Base-by-base conservation (phyloP, 768 basidiomycete species). In the Paxillus rubicundulus region DNA sequence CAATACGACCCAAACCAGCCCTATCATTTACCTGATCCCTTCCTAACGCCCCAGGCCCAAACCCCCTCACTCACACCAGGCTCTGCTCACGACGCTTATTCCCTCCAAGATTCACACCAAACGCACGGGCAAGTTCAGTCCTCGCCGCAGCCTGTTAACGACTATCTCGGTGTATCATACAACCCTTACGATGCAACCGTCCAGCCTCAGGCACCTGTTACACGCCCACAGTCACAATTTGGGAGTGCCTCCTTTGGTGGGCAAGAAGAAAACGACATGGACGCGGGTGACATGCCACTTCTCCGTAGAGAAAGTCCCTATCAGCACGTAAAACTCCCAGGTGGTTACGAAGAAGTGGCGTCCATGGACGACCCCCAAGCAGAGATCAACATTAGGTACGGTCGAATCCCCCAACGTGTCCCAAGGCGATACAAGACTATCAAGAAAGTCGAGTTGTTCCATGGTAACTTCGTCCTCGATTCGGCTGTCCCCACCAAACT, bases 381-480 rank as follows among this genome's bases (percentile, higher is more conserved):
- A n/a, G 77, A 77, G 43, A 79, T 63, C 61, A 86, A 88, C 55
- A 89, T 90, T 52, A 78, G 92, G 17, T 98, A 96, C 65, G 95
- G 96, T 0, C 75, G 86, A 10, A 93, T 97, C 52, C 95, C 96
- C 0, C 91, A 94, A 64, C 79, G 94, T 20, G 89, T 97, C 1
- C 87, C 92, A 0, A 74, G 96, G 44, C 74, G 95, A 47, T 85
- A 93, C 76, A 96, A 95, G 77, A 98, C 95, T 0, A 84, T 93
- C 67, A 98, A 97, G 75, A 85, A 84, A 65, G 89, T 96, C 59
- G 89, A 89, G 81, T 77, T 98, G 13, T 93, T 91, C 71, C 88
- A 92, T 55, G 96, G 96, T 7, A 97, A 98, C 70, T 86, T 97
- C 44, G 91, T 98, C 10, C 75, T 95, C 33, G 94, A 98, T 72